Evolutionary conservation across 257 asterid genomes (phyloP), one percentile per base, ranked within the genome.

Genomic region (Solanum ossicruentum): DNA sequence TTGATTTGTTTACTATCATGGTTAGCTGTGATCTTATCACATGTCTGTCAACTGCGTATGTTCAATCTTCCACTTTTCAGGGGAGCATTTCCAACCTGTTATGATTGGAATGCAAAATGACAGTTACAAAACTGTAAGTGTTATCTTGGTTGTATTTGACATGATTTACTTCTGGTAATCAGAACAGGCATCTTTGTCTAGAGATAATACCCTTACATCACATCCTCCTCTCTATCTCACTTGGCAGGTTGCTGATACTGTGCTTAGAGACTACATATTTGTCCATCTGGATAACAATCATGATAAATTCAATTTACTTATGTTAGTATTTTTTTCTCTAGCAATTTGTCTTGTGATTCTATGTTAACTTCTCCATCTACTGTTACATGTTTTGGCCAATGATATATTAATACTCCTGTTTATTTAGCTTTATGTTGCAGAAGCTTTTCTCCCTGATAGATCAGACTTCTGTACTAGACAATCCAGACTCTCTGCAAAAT

Each of bases 361-460:
- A 28, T 41, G 65, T 61, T 70, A 15, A 70, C 56, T 49, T 8
- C 70, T 51, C 78, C 72, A 21, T 71, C 51, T 43, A 47, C 32
- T 26, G 77, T 23, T 71, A 39, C 51, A 21, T 32, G 83, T 32
- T 60, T 71, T 13, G 57, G 17, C 63, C 28, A 21, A 80, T 67
- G 52, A 52, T 67, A 28, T 69, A 84, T 89, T 91, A 17, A 89
- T 84, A 43, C 57, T 83, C 85, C 55, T 80, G 36, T 83, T 86
- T 88, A 28, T 60, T 65, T 87, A 96, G 99, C 91, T 93, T 93
- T 86, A 92, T 97, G 99, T 89, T 97, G 93, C 98, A 95, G 98
- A 97, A 97, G 92, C 92, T 97, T 87, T 97, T 97, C 85, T 97
- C 99, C 88, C 92, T 97, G 4, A 92, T 94, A 84, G 99, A 97